A percentile compares a stretch with the other conserved stretches of the same genome.
Evolutionary conservation across 164 flowering plant genomes (phyloP).

Genomic region (Euptelea pleiosperma): DNA sequence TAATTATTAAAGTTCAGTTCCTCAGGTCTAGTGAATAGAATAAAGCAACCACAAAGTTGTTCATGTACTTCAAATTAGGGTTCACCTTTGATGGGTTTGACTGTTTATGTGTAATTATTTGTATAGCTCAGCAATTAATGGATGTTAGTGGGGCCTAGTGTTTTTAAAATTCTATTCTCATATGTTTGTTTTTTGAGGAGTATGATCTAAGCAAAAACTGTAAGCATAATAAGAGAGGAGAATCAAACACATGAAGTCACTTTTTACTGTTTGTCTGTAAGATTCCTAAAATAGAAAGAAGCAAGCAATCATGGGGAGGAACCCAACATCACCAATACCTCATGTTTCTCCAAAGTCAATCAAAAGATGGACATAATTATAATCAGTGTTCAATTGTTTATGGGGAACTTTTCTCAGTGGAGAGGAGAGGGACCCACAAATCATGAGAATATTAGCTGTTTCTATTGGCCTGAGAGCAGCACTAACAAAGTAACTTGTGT

Average conservation of each 20-base stretch:
- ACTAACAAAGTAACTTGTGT: slow-evolving; percentile 21
- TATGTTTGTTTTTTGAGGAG: no score
- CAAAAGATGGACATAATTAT: no score
- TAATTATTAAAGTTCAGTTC: not conserved
- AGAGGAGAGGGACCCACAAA: slow-evolving; percentile 17
- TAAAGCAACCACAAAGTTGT: not conserved
- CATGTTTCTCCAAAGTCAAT: no score
- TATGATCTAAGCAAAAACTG: no score
- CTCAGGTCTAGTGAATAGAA: slow-evolving; percentile 7
- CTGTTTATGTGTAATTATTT: slow-evolving; percentile 8
- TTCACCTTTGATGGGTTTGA: not conserved
- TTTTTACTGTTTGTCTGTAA: slow-evolving; percentile 14
- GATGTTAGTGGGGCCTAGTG: no score
- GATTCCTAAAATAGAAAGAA: slow-evolving; percentile 20
- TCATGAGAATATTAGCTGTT: slow-evolving; percentile 4
- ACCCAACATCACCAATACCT: slow-evolving; percentile 8
- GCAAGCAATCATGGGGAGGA: slow-evolving; percentile 16
- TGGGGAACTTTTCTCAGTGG: slow-evolving; percentile 26
- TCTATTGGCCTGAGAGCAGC: slow-evolving; percentile 11
- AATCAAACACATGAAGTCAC: slow-evolving; percentile 13
- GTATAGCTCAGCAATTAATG: no score
- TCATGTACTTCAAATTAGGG: not conserved
- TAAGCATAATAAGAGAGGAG: not conserved
- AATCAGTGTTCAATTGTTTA: no score
- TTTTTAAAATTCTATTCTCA: no score